Base-by-base conservation (phyloP, 805 yeast genomes). In the Candida yuanshanica region DNA sequence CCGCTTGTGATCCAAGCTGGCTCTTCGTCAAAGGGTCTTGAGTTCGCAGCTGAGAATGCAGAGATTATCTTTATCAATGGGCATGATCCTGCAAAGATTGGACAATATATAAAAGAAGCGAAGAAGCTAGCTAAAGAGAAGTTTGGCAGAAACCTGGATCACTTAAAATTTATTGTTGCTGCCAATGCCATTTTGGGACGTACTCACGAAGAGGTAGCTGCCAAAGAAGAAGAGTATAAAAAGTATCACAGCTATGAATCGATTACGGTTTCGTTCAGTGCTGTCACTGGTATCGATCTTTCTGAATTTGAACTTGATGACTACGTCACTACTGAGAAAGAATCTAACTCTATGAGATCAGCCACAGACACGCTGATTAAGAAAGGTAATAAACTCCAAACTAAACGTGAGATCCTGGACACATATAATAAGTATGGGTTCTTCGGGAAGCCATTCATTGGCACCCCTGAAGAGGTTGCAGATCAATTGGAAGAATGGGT, bases 1-100 rank as follows among this genome's bases (percentile, higher is more conserved):
- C 72, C 72, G 1, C 62, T 68, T n/a, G 50, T 68, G 27, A 58
- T 67, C 26, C 72, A 68, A 49, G 72, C 72, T 1, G 72, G 72
- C 2, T 53, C 65, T 27, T 67, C 72, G 6, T 47, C 58, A n/a
- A 56, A 53, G n/a, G 72, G 72, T 8, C 57, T 57, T 33, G 62
- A 62, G 13, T 59, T 63, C 45, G 72, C 70, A 5, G 70, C 72
- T 13, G 58, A 59, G 39, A 60, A 64, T 47, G 72, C 71, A 2
- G 72, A 68, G 44, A 62, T 56, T 11, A 62, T 66, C n/a, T 68
- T 66, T 44, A 22, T 38, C 10, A 27, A 38, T 22, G 32, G 33
- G 3, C 20, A 24, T 35, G 24, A 38, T 18, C 20, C 36, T 12
- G 22, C n/a, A 13, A 49, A 42, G 16, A n/a, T 35, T 16, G 29